A percentile compares a stretch with the other conserved stretches of the same genome.
Conservation (phyloP, 2,329 filamentous ascomycete genomes). For the Xylaria sp. region DNA sequence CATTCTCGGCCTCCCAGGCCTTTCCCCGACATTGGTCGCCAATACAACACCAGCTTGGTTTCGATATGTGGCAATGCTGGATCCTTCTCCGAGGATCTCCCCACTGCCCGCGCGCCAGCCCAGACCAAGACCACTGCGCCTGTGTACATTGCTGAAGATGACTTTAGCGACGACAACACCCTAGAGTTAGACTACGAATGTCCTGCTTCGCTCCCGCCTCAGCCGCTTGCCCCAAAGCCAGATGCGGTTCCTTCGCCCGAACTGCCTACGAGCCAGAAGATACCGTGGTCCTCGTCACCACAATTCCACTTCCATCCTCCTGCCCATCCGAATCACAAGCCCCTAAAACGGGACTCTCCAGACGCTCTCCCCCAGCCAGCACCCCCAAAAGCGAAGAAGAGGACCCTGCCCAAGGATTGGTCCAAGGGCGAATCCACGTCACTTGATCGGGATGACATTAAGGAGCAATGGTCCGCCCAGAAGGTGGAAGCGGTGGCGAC, state of each 20-base stretch:
- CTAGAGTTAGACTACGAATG: conserved; percentile 71
- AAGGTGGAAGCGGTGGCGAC: conserved; percentile 38
- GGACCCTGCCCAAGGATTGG: conserved; percentile 62
- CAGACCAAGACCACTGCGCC: conserved; percentile 31
- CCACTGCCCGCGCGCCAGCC: conserved; percentile 38
- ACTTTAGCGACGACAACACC: conserved; percentile 83
- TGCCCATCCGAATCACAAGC: conserved; percentile 27
- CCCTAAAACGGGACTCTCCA: conserved; percentile 48
- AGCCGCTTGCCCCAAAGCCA: conserved; percentile 35
- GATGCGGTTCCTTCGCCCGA: conserved; percentile 22
- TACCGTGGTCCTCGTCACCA: conserved; percentile 76
- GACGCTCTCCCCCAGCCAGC: conserved; percentile 34
- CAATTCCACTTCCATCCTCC: conserved; percentile 50
- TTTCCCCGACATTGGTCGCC: conserved; percentile 11
- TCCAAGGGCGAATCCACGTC: conserved; percentile 35
- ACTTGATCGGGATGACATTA: conserved; percentile 40
- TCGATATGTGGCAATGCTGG: conserved; percentile 50
- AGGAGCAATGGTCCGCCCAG: conserved; percentile 18
- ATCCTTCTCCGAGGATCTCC: conserved; percentile 50
- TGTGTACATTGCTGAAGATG: conserved; percentile 74
- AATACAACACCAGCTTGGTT: conserved; percentile 38
- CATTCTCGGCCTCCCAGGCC: conserved; percentile 19
- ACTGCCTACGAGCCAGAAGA: conserved; percentile 35
- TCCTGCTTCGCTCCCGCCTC: conserved; percentile 52
- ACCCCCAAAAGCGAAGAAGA: conserved; percentile 57